These are phyloP conservation scores for Pyrenula aspistea DNA, from an alignment of 495 filamentous ascomycete species.

Conservation along the genomic window DNA sequence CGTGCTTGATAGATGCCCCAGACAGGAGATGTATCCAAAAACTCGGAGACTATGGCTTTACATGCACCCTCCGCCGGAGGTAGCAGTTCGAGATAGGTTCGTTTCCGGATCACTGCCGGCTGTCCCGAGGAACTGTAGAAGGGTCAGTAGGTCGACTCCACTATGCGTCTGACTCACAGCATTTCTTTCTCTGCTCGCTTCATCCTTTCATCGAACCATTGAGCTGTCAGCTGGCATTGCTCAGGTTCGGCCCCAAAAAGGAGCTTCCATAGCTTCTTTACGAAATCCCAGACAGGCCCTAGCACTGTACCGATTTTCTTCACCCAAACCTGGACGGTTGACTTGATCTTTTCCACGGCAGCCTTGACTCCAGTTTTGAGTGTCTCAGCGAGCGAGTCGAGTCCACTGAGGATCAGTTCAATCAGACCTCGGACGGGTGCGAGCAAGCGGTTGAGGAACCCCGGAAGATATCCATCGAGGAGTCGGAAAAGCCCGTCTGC, in stretches of 20 bases:
- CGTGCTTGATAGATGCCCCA: too few species aligned
- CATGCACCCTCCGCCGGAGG: too few species aligned
- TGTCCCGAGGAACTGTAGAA: too few species aligned
- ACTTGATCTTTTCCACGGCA: constrained; percentile 1
- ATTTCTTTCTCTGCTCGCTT: too few species aligned
- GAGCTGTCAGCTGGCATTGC: constrained; percentile 2
- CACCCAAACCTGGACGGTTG: not conserved
- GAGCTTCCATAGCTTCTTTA: constrained; percentile 4
- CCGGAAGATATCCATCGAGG: constrained; percentile 1
- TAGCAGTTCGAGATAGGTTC: too few species aligned
- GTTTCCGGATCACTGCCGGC: too few species aligned
- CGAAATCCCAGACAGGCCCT: constrained; percentile 2
- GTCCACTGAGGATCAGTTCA: not conserved
- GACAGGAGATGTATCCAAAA: too few species aligned
- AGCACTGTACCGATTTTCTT: constrained; percentile 1
- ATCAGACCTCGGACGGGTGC: not conserved
- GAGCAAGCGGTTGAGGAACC: constrained; percentile 1
- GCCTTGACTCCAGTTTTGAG: constrained; percentile 1
- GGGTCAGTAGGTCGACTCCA: too few species aligned
- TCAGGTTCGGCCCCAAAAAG: constrained; percentile 1
- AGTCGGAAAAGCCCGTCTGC: constrained; percentile 4
- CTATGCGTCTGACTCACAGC: too few species aligned
- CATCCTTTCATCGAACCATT: too few species aligned
- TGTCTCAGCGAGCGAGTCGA: constrained; percentile 1
- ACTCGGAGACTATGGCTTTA: too few species aligned